Evolutionary conservation across 2,329 filamentous ascomycete genomes (phyloP).

Genomic region (Fusarium anguioides): DNA sequence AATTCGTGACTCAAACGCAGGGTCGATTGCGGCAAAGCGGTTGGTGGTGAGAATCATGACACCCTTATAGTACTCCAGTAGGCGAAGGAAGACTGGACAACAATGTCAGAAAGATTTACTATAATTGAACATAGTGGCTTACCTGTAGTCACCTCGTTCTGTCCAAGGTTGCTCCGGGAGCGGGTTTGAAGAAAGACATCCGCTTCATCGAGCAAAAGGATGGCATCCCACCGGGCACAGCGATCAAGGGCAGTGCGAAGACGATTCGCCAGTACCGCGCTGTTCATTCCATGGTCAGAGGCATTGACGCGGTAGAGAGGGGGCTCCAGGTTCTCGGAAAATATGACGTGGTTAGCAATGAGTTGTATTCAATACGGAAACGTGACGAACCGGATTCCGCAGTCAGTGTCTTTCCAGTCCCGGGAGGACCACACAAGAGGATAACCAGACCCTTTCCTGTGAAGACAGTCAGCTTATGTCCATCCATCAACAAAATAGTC

Average conservation of each 20-base stretch:
- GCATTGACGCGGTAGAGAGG: constrained; percentile 22
- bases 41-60: constrained; percentile 57
- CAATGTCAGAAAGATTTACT: background rate
- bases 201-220: constrained; percentile 53
- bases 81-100: constrained; percentile 37
- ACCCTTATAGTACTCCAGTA: constrained; percentile 52
- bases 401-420: constrained; percentile 54
- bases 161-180: constrained; percentile 34
- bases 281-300: constrained; percentile 1
- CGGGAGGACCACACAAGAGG: constrained; percentile 49
- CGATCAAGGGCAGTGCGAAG: constrained; percentile 24
- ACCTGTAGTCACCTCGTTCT: constrained; percentile 44
- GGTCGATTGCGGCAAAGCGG: constrained; percentile 54
- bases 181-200: constrained; percentile 52
- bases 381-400: constrained; percentile 46
- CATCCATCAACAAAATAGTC: rapidly evolving
- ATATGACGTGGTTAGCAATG: constrained; percentile 13
- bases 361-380: too few species aligned
- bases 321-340: constrained; percentile 18
- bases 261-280: background rate
- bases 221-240: constrained; percentile 51
- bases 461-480: background rate
- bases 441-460: constrained; percentile 46
- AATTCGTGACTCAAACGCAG: constrained; percentile 57
- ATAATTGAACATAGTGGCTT: background rate